Evolutionary conservation across 2,329 filamentous ascomycete species (phyloP).

Genomic region (Mycosphaerella sp.): DNA sequence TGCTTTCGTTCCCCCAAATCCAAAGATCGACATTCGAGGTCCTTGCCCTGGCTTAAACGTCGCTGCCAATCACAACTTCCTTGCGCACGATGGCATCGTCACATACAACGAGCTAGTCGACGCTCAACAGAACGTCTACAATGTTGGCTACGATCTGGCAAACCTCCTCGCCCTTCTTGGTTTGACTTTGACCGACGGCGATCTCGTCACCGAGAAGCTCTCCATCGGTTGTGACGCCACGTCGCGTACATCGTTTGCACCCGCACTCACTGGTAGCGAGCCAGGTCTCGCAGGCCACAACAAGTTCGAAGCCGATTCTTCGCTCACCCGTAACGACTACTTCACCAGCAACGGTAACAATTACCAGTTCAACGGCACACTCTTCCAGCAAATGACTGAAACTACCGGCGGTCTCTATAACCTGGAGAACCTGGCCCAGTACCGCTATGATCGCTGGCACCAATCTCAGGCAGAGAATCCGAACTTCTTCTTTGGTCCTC

Average conservation of each 20-base stretch:
- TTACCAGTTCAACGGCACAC: slow-evolving; percentile 39
- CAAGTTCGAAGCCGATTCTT: slow-evolving; percentile 41
- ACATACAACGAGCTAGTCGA: slow-evolving; percentile 40
- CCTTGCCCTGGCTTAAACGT: slow-evolving; percentile 19
- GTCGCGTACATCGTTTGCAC: slow-evolving; percentile 29
- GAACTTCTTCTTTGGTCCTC: slow-evolving; percentile 42
- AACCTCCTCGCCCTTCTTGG: slow-evolving; percentile 38
- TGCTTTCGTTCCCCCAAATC: slow-evolving; percentile 34
- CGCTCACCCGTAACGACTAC: slow-evolving; percentile 40
- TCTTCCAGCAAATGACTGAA: slow-evolving; percentile 38
- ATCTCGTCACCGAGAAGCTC: slow-evolving; percentile 39
- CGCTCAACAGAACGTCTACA: slow-evolving; percentile 43
- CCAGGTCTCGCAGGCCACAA: slow-evolving; percentile 42
- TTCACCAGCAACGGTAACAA: slow-evolving; percentile 36
- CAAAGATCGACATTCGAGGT: slow-evolving; percentile 37
- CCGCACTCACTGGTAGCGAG: slow-evolving; percentile 34
- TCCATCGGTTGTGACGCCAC: slow-evolving; percentile 40
- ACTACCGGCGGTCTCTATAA: slow-evolving; percentile 35
- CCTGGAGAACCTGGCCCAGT: slow-evolving; percentile 36
- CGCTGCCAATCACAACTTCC: slow-evolving; percentile 35
- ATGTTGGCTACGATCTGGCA: slow-evolving; percentile 41
- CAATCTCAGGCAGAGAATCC: slow-evolving; percentile 36
- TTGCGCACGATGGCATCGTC: slow-evolving; percentile 40
- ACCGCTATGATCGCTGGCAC: slow-evolving; percentile 38
- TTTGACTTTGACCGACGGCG: slow-evolving; percentile 38